Evolutionary conservation across 176 grass and related monocot genomes (phyloP).

Genomic region (Juncus inflexus): DNA sequence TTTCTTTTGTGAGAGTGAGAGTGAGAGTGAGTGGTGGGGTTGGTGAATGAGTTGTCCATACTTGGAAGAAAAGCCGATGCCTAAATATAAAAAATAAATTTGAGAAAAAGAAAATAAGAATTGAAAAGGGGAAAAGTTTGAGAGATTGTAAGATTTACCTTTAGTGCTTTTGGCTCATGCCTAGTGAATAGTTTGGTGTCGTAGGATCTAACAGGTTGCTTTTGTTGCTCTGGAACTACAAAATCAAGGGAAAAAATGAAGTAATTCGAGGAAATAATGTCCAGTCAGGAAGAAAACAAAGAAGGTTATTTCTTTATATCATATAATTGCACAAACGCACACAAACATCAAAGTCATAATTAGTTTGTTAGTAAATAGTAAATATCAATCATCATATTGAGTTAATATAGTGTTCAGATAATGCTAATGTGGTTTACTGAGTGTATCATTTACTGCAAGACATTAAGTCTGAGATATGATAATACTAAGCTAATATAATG

Average conservation of each 20-base stretch:
- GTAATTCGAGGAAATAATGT: conserved; percentile 15
- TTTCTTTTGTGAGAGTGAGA: conserved; percentile 48
- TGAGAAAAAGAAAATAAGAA: conserved; percentile 13
- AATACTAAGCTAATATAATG: too few species aligned
- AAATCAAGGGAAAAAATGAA: conserved; percentile 29
- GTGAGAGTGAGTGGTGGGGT: conserved; percentile 40
- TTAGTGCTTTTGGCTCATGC: conserved; percentile 58
- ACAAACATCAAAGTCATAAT: conserved; percentile 9
- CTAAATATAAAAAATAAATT: conserved; percentile 34
- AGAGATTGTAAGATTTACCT: conserved; percentile 44
- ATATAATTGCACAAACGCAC: conserved; percentile 5
- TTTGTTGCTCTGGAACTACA: conserved; percentile 47
- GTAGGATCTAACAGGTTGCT: conserved; percentile 41
- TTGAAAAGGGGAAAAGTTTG: neutral
- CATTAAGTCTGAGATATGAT: too few species aligned
- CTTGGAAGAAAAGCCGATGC: conserved; percentile 61
- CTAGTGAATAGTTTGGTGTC: conserved; percentile 51
- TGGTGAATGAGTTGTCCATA: conserved; percentile 33
- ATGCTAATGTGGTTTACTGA: too few species aligned
- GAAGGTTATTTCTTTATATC: conserved; percentile 21
- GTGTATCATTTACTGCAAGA: too few species aligned
- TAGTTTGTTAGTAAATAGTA: too few species aligned
- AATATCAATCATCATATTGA: too few species aligned
- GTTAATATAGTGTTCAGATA: too few species aligned
- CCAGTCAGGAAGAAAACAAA: too few species aligned